These are phyloP conservation scores for Alternaria hordeiaustralica DNA, from an alignment of 2,329 filamentous ascomycete species.

Conservation along the genomic window DNA sequence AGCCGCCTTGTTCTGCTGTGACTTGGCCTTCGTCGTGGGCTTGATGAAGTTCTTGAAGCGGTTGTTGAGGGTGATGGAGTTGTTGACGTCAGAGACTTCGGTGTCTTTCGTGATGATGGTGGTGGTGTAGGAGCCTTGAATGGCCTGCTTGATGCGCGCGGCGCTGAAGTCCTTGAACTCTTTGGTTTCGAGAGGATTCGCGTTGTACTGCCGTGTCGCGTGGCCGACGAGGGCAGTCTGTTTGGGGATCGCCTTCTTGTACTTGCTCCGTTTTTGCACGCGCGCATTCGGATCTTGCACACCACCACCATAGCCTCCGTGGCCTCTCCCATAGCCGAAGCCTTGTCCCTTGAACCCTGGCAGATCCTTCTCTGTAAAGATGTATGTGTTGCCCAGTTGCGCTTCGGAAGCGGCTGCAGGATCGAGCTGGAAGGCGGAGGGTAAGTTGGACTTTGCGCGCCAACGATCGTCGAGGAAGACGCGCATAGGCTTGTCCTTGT, in stretches of 20 bases:
- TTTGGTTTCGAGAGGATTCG: slow-evolving; percentile 54
- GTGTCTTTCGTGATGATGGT: slow-evolving; percentile 41
- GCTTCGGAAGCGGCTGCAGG: slow-evolving; percentile 59
- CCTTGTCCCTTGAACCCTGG: slow-evolving; percentile 68
- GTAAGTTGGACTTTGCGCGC: slow-evolving; percentile 74
- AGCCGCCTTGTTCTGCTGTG: slow-evolving; percentile 73
- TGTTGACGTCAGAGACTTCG: slow-evolving; percentile 32
- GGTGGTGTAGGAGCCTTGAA: slow-evolving; percentile 43
- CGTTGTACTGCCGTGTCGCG: slow-evolving; percentile 64
- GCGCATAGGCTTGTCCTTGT: slow-evolving; percentile 61
- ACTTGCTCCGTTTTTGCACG: slow-evolving; percentile 44
- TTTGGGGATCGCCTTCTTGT: slow-evolving; percentile 48
- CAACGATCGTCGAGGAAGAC: slow-evolving; percentile 70
- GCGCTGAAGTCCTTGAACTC: slow-evolving; percentile 53
- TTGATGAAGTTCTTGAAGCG: slow-evolving; percentile 45
- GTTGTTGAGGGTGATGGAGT: slow-evolving; percentile 36
- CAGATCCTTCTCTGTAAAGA: slow-evolving; percentile 93
- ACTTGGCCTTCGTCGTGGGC: slow-evolving; percentile 26
- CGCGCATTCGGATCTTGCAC: slow-evolving; percentile 43
- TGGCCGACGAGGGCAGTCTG: slow-evolving; percentile 65
- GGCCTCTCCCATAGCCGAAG: slow-evolving; percentile 30
- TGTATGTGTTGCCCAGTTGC: slow-evolving; percentile 81
- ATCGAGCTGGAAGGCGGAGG: slow-evolving; percentile 85
- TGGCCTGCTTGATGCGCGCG: slow-evolving; percentile 54
- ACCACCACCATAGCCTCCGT: slow-evolving; percentile 25